phyloP scores from a whole-genome alignment of 495 filamentous ascomycete species.

The Cenococcum geophilum region DNA sequence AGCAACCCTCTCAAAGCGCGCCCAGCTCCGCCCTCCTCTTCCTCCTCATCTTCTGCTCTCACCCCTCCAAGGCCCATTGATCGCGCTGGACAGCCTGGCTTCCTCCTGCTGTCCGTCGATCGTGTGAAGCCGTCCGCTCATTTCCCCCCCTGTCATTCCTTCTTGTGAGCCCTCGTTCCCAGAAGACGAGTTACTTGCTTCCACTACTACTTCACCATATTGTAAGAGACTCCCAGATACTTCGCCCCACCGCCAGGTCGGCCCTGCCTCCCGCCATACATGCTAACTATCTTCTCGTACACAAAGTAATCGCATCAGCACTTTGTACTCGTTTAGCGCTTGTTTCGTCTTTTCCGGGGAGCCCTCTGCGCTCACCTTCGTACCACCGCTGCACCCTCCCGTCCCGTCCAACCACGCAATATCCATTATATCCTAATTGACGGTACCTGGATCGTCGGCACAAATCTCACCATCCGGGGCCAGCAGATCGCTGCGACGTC shows the following conservation, averaged over 20 bases:
- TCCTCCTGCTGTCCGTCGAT: constrained; percentile 23
- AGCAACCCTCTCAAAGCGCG: too few relatives aligned
- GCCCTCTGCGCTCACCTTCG: constrained; percentile 16
- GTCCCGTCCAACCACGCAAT: constrained; percentile 20
- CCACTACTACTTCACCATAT: neutral
- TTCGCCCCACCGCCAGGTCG: constrained; percentile 13
- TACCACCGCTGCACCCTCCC: constrained; percentile 19
- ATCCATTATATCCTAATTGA: constrained; percentile 6
- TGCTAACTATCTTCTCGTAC: constrained; percentile 20
- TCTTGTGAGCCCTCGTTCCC: neutral
- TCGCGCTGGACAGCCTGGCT: constrained; percentile 22
- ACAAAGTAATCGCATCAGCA: constrained; percentile 26
- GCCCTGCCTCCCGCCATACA: constrained; percentile 4
- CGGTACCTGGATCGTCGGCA: constrained; percentile 18
- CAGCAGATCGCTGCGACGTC: constrained; percentile 9
- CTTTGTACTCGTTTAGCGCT: constrained; percentile 27
- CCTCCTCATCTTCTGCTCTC: constrained; percentile 9
- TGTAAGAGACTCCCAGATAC: neutral
- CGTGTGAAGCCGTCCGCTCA: constrained; percentile 22
- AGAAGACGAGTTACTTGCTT: neutral
- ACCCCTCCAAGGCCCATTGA: constrained; percentile 12
- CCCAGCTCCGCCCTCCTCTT: neutral
- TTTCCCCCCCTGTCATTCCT: constrained; percentile 29
- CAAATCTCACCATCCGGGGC: constrained; percentile 15
- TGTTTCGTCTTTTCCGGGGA: constrained; percentile 26